phyloP scores from a whole-genome alignment of 2,329 filamentous ascomycete genomes.

The Pyrenochaeta sp. region DNA sequence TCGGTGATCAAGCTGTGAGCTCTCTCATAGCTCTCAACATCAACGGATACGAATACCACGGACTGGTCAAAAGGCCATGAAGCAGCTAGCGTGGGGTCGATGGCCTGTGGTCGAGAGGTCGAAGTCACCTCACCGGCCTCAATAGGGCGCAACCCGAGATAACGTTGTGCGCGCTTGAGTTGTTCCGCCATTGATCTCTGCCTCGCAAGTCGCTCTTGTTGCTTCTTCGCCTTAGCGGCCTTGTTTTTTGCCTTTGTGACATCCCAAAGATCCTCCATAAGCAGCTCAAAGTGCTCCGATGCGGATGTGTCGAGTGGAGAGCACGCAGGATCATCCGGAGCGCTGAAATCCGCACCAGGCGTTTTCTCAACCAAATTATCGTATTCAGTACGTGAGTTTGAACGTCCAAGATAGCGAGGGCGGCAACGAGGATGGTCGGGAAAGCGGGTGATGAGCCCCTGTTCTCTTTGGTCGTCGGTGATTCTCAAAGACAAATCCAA shows the following conservation, averaged over 20 bases:
- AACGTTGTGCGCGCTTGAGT: slow-evolving; percentile 71
- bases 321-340: slow-evolving; percentile 24
- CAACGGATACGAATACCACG: slow-evolving; percentile 77
- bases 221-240: slow-evolving; percentile 57
- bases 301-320: slow-evolving; percentile 44
- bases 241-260: slow-evolving; percentile 60
- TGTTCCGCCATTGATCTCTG: slow-evolving; percentile 63
- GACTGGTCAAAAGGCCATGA: slow-evolving; percentile 53
- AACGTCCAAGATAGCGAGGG: slow-evolving; percentile 72
- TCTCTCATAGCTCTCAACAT: slow-evolving; percentile 82
- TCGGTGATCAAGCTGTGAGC: slow-evolving; percentile 76
- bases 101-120: slow-evolving; percentile 9
- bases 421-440: slow-evolving; percentile 65
- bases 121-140: background rate
- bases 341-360: slow-evolving; percentile 20
- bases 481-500: slow-evolving; percentile 65
- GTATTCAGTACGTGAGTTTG: slow-evolving; percentile 56
- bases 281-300: slow-evolving; percentile 60
- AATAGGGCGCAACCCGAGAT: slow-evolving; percentile 70
- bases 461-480: slow-evolving; percentile 59
- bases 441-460: slow-evolving; percentile 70
- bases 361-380: slow-evolving; percentile 42
- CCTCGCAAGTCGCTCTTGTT: slow-evolving; percentile 56
- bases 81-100: slow-evolving; percentile 25
- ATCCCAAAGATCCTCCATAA: slow-evolving; percentile 61